Evolutionary conservation across 2,329 filamentous ascomycete genomes (phyloP).

Genomic region (Ascochyta clinopodiicola): DNA sequence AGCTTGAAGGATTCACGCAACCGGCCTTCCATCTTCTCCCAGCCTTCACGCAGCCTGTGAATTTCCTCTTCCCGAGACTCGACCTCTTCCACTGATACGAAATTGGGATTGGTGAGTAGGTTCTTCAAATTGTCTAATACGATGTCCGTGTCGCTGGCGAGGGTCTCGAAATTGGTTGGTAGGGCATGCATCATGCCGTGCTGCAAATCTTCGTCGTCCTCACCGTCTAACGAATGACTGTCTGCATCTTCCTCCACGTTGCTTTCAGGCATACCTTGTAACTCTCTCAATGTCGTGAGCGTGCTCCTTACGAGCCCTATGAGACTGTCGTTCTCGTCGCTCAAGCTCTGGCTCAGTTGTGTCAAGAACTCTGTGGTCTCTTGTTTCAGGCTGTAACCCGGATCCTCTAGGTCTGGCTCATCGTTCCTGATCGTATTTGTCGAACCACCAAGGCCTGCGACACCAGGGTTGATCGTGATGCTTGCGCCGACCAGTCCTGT

Average conservation of each 20-base stretch:
- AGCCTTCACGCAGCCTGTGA: slow-evolving; percentile 77
- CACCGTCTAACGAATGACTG: slow-evolving; percentile 34
- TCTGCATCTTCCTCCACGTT: slow-evolving; percentile 33
- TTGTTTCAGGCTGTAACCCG: slow-evolving; percentile 73
- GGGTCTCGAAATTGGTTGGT: slow-evolving; percentile 69
- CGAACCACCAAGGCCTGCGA: slow-evolving; percentile 30
- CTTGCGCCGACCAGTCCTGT: slow-evolving; percentile 55
- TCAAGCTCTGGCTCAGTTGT: slow-evolving; percentile 79
- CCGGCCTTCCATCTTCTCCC: slow-evolving; percentile 90
- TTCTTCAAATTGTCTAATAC: slow-evolving; percentile 82
- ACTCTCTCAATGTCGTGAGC: slow-evolving; percentile 71
- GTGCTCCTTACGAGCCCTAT: slow-evolving; percentile 75
- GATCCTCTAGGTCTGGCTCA: slow-evolving; percentile 59
- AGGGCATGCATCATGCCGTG: slow-evolving; percentile 52
- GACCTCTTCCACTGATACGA: slow-evolving; percentile 94
- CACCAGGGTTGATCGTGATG: slow-evolving; percentile 54
- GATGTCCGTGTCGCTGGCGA: slow-evolving; percentile 75
- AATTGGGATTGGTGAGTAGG: slow-evolving; percentile 92
- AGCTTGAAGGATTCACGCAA: slow-evolving; percentile 90
- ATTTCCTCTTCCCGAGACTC: slow-evolving; percentile 94
- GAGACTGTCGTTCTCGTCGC: slow-evolving; percentile 89
- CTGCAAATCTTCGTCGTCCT: slow-evolving; percentile 41
- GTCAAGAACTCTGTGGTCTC: slow-evolving; percentile 94
- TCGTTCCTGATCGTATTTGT: slow-evolving; percentile 60
- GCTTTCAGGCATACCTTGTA: slow-evolving; percentile 61